Percentiles rank a stretch among this genome's conserved stretches.
These are phyloP conservation scores for Lactarius sanguifluus DNA, from an alignment of 768 basidiomycete genomes.

Conservation along the genomic window DNA sequence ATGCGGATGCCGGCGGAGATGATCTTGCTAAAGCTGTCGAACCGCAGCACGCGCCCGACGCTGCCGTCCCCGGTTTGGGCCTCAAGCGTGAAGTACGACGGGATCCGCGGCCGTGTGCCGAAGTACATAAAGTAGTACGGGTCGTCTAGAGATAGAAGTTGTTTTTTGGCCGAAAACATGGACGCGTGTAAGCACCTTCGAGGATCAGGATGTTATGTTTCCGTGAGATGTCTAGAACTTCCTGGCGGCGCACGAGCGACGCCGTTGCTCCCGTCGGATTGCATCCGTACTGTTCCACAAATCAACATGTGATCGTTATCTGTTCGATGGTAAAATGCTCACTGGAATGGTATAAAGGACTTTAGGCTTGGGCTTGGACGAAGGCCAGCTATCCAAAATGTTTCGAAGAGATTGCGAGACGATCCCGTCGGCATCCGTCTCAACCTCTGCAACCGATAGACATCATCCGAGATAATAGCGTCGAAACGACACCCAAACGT, in stretches of 20 bases:
- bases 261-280: slow-evolving; percentile 87
- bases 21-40: slow-evolving; percentile 89
- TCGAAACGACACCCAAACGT: slow-evolving; percentile 26
- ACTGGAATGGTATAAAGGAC: slow-evolving; percentile 81
- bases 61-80: slow-evolving; percentile 49
- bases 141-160: slow-evolving; percentile 53
- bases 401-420: slow-evolving; percentile 56
- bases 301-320: neutral
- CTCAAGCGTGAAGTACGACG: slow-evolving; percentile 84
- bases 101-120: slow-evolving; percentile 57
- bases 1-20: slow-evolving; percentile 74
- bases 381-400: slow-evolving; percentile 74
- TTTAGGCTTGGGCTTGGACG: slow-evolving; percentile 67
- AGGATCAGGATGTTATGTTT: slow-evolving; percentile 79
- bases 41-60: slow-evolving; percentile 78
- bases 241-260: slow-evolving; percentile 63
- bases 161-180: neutral
- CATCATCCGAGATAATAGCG: neutral
- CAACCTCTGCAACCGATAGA: slow-evolving; percentile 54
- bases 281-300: slow-evolving; percentile 61
- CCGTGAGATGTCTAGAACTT: slow-evolving; percentile 68
- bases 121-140: slow-evolving; percentile 81
- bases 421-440: slow-evolving; percentile 74
- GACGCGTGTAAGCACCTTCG: slow-evolving; percentile 55
- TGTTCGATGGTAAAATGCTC: slow-evolving; percentile 14